Conservation (phyloP, 345 rosid genomes). For the Rubroshorea leprosula region DNA sequence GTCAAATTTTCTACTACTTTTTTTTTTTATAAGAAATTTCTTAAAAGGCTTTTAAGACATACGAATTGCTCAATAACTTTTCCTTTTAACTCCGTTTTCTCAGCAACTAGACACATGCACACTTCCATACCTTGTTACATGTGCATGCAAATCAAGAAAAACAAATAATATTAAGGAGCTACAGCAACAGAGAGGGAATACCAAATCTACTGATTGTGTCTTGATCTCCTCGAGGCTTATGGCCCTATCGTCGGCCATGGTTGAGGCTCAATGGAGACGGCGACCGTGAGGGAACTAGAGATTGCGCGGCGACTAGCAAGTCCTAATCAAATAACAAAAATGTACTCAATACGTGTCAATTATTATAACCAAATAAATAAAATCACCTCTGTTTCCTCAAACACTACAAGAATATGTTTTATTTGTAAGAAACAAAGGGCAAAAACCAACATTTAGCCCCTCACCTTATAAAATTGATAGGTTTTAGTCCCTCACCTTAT, state of each 20-base stretch:
- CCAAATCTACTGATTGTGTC: conserved; percentile 46
- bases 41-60: no score
- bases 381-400: no score
- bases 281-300: no score
- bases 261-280: neutral
- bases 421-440: no score
- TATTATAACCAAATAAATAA: no score
- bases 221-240: conserved; percentile 40
- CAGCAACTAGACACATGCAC: neutral
- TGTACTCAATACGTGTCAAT: neutral
- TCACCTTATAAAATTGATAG: no score
- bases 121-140: no score
- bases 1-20: no score
- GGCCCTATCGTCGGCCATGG: conserved; percentile 24
- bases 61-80: neutral
- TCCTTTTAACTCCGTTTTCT: neutral
- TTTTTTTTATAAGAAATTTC: no score
- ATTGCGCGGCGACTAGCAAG: neutral
- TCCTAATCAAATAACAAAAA: neutral
- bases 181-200: neutral
- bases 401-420: no score
- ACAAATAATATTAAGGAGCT: neutral
- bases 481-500: no score
- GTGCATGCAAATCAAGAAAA: neutral
- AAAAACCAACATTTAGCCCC: no score